phyloP scores from a whole-genome alignment of 1,284 basidiomycete species.

The Rhodotorula mucilaginosa region DNA sequence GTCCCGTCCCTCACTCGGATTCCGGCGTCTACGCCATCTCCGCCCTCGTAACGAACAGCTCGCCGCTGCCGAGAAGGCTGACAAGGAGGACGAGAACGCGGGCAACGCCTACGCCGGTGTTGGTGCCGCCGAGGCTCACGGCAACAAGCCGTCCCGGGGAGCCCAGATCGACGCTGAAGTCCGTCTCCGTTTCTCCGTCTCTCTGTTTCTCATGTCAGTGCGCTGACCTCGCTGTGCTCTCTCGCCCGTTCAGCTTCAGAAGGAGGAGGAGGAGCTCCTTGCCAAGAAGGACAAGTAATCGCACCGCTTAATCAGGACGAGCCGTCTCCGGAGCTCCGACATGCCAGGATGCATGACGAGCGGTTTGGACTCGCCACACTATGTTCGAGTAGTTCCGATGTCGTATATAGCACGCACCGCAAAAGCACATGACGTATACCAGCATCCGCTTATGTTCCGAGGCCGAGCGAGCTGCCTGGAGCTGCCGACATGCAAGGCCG shows the following conservation, averaged over 20 bases:
- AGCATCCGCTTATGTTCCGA: neutral
- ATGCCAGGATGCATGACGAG: no score
- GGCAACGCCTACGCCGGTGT: constrained; percentile 5
- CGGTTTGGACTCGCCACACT: no score
- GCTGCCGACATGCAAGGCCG: no score
- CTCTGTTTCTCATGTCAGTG: neutral
- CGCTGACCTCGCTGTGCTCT: neutral
- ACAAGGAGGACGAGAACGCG: constrained; percentile 27
- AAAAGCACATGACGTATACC: neutral
- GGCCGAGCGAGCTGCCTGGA: no score
- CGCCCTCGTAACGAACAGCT: constrained; percentile 16
- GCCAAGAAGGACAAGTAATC: constrained; percentile 54
- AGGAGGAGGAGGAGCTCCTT: constrained; percentile 56
- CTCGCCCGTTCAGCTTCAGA: constrained; percentile 49
- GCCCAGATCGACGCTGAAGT: constrained; percentile 59
- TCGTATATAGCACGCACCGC: neutral
- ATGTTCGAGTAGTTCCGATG: no score
- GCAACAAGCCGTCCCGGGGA: constrained; percentile 62
- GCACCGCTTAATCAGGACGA: neutral
- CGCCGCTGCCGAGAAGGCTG: constrained; percentile 41
- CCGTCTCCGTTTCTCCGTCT: neutral
- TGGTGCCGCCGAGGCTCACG: constrained; percentile 48
- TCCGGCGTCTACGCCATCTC: neutral
- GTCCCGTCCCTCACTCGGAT: neutral
- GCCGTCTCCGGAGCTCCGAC: no score